Evolutionary conservation across 2,329 filamentous ascomycete species (phyloP).

Genomic region (Diaporthe sp.): DNA sequence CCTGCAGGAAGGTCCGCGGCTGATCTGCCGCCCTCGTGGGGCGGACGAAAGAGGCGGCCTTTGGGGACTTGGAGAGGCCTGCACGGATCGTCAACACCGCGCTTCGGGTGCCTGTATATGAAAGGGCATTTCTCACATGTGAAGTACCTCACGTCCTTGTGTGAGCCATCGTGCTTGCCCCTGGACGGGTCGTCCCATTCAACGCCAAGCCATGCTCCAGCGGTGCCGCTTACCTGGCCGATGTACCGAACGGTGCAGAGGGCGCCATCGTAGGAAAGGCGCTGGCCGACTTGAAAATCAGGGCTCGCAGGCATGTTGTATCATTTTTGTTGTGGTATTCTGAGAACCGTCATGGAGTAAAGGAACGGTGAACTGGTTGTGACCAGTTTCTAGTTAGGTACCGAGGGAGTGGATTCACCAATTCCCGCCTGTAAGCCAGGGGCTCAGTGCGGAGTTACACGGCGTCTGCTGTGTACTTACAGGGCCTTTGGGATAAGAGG

Average conservation of each 20-base stretch:
- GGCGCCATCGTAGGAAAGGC: slow-evolving; percentile 82
- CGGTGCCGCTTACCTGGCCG: slow-evolving; percentile 81
- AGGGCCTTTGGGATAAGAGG: neutral
- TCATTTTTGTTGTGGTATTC: slow-evolving; percentile 2
- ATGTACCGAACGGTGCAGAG: slow-evolving; percentile 89
- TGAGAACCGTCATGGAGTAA: neutral
- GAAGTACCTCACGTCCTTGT: slow-evolving; percentile 86
- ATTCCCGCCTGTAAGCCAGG: slow-evolving; percentile 7
- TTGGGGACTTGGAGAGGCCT: slow-evolving; percentile 75
- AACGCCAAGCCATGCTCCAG: slow-evolving; percentile 89
- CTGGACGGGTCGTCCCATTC: slow-evolving; percentile 93
- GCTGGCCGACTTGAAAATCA: slow-evolving; percentile 72
- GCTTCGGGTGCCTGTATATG: slow-evolving; percentile 16
- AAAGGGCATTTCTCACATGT: slow-evolving; percentile 70
- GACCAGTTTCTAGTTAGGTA: neutral
- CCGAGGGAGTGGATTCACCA: neutral
- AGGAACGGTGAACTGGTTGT: neutral
- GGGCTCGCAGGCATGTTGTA: slow-evolving; percentile 53
- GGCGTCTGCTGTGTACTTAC: neutral
- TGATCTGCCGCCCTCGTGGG: slow-evolving; percentile 78
- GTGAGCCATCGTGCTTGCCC: slow-evolving; percentile 91
- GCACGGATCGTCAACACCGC: neutral
- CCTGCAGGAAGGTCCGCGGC: slow-evolving; percentile 81
- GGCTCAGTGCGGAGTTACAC: neutral
- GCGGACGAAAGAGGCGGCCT: slow-evolving; percentile 88